A percentile compares a stretch with the other conserved stretches of the same genome.
These are phyloP conservation scores for Chaetoceros tenuissimus DNA, from an alignment of 108 stramenopile genomes.

Conservation along the genomic window DNA sequence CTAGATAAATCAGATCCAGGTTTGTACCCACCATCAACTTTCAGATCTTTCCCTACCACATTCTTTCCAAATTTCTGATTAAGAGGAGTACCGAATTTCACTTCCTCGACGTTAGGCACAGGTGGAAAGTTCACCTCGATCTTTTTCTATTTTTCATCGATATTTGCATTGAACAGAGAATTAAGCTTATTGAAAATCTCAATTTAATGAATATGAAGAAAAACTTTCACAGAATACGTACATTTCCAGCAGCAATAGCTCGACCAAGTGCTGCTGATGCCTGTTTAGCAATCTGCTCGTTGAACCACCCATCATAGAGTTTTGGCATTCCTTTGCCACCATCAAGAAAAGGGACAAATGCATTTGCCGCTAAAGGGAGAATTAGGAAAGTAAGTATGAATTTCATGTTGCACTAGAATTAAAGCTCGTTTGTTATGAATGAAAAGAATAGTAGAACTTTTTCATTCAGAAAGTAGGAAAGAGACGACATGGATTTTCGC, in stretches of 20 bases:
- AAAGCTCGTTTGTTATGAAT: too few relatives aligned
- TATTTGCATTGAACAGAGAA: not conserved
- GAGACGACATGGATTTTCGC: too few relatives aligned
- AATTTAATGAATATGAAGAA: too few relatives aligned
- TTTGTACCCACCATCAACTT: constrained; percentile 69
- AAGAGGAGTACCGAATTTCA: constrained; percentile 72
- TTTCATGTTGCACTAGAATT: too few relatives aligned
- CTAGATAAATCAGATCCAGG: constrained; percentile 77
- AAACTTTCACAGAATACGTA: too few relatives aligned
- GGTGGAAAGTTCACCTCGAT: constrained; percentile 79
- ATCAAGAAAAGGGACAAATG: constrained; percentile 55
- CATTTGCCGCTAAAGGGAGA: not conserved
- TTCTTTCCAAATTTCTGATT: constrained; percentile 73
- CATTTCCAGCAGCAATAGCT: constrained; percentile 56
- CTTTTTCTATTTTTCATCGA: constrained; percentile 15
- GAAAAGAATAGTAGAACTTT: too few relatives aligned
- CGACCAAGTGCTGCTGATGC: constrained; percentile 47
- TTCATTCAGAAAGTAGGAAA: too few relatives aligned
- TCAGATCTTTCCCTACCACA: constrained; percentile 67
- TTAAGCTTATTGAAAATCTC: not conserved
- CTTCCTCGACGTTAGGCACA: constrained; percentile 78
- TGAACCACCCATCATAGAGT: constrained; percentile 63
- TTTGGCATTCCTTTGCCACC: constrained; percentile 72
- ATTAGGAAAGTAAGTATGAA: too few relatives aligned
- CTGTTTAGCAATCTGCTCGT: constrained; percentile 71